These are phyloP conservation scores for Termitomyces eurrhizus DNA, from an alignment of 768 basidiomycete species.

Conservation along the genomic window DNA sequence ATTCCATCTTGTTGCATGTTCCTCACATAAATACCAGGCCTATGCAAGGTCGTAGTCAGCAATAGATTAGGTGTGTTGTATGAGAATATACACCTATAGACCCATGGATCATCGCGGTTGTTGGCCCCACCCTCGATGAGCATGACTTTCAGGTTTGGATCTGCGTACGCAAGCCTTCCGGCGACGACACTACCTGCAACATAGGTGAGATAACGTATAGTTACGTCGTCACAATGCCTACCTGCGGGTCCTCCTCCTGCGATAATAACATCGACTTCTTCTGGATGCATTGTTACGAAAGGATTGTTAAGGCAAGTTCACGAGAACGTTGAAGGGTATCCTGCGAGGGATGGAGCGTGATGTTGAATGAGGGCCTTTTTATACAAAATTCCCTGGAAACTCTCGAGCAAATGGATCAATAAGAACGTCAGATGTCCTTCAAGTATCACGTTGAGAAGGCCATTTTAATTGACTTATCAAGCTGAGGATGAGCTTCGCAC, in stretches of 20 bases:
- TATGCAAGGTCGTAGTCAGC: conserved; percentile 12
- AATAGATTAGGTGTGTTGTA: background rate
- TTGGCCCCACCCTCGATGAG: conserved; percentile 71
- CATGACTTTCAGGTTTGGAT: conserved; percentile 72
- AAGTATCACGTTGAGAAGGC: background rate
- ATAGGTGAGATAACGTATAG: background rate
- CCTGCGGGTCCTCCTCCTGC: conserved; percentile 67
- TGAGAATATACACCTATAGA: conserved; percentile 43
- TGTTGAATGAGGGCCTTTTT: background rate
- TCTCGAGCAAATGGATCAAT: background rate
- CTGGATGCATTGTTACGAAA: conserved; percentile 42
- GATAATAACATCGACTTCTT: conserved; percentile 72
- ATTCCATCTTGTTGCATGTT: conserved; percentile 72
- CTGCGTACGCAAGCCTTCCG: conserved; percentile 66
- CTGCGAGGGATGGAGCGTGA: background rate
- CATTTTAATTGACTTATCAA: background rate
- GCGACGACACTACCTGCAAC: conserved; percentile 57
- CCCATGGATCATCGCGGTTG: conserved; percentile 74
- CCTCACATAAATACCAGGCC: conserved; percentile 64
- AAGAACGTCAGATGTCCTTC: conserved; percentile 2
- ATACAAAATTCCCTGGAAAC: background rate
- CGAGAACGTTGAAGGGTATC: background rate
- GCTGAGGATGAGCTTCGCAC: background rate
- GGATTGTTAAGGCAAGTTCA: background rate
- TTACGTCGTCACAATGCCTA: conserved; percentile 11